Base-by-base conservation (phyloP, 2,329 filamentous ascomycete genomes). In the Esteya vermicola region DNA sequence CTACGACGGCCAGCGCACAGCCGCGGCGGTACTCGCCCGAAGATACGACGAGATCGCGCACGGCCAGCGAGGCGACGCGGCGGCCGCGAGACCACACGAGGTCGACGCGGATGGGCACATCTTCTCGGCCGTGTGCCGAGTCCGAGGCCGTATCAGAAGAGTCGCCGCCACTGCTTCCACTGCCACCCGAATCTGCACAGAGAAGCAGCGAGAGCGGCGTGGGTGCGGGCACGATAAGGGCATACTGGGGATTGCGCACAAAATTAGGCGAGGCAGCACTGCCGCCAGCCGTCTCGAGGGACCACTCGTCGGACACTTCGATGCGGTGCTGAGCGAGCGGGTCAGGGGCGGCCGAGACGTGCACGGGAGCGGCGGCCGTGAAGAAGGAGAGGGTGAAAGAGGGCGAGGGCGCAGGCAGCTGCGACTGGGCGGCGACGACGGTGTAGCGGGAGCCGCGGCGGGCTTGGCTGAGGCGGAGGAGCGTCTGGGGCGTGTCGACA, bases 401-500 rank as follows among this genome's bases (percentile, higher is more conserved):
- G 55, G 94, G 88, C 19, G 65, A 69, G 1, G 74, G 68, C 4
- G 81, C 62, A 2, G 83, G 80, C 5, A 96, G 68, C 28, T 81
- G 78, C 51, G 93, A 79, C 50, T 93, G 81, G 14, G 60, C 25
- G 50, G 57, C 41, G 51, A 83, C 79, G 9, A 83, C 63, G 2
- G 69, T 73, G 48, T 72, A 70, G 1, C 57, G 49, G 7, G 55
- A 55, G 33, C 55, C 57, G 6, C 58, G 56, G 19, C 57, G 57
- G 4, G 63, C 67, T 4, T 63, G 67, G 22, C 83, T 72, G 45
- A 93, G 70, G 43, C 81, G 78, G 33, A 93, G 75, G 8, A 98
- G 72, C 1, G 84, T 93, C 56, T 96, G 93, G 2, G 86, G 86
- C 3, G 88, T 93, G 58, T 95, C 89, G 26, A 96, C 85, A 46